These are phyloP conservation scores for Eleusine coracana DNA, from an alignment of 176 grass and related monocot genomes.

Conservation along the genomic window DNA sequence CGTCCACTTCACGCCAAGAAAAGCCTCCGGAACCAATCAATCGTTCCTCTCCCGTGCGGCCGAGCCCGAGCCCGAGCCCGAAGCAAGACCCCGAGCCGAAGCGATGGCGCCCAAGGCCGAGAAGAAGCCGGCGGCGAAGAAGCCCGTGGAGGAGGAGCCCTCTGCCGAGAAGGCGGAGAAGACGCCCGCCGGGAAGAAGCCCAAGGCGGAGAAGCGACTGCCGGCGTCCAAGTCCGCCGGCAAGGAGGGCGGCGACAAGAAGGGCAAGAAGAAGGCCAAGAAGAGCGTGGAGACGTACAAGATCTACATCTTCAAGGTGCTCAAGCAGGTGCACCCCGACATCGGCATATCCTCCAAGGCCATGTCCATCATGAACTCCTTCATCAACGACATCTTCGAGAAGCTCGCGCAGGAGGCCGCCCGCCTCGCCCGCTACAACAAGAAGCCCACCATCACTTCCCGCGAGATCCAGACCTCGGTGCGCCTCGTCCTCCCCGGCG, in stretches of 20 bases:
- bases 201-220: slow-evolving; percentile 65
- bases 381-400: slow-evolving; percentile 85
- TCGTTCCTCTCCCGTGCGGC: background rate
- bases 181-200: slow-evolving; percentile 54
- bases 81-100: background rate
- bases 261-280: slow-evolving; percentile 53
- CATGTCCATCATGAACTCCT: slow-evolving; percentile 85
- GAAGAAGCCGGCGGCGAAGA: slow-evolving; percentile 65
- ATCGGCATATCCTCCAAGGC: slow-evolving; percentile 75
- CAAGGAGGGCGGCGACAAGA: slow-evolving; percentile 61
- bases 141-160: slow-evolving; percentile 38
- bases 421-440: slow-evolving; percentile 67
- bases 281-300: slow-evolving; percentile 83
- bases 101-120: slow-evolving; percentile 60
- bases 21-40: background rate
- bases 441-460: slow-evolving; percentile 82
- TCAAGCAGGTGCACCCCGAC: slow-evolving; percentile 80
- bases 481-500: slow-evolving; percentile 62
- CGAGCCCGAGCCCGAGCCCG: background rate
- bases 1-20: background rate
- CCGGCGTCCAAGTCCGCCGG: slow-evolving; percentile 37
- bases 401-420: slow-evolving; percentile 60
- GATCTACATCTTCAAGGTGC: slow-evolving; percentile 94
- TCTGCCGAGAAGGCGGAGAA: slow-evolving; percentile 47
- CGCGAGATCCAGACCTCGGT: slow-evolving; percentile 77